Base-by-base conservation (phyloP, 2,329 filamentous ascomycete species). In the Colletotrichum agaves region DNA sequence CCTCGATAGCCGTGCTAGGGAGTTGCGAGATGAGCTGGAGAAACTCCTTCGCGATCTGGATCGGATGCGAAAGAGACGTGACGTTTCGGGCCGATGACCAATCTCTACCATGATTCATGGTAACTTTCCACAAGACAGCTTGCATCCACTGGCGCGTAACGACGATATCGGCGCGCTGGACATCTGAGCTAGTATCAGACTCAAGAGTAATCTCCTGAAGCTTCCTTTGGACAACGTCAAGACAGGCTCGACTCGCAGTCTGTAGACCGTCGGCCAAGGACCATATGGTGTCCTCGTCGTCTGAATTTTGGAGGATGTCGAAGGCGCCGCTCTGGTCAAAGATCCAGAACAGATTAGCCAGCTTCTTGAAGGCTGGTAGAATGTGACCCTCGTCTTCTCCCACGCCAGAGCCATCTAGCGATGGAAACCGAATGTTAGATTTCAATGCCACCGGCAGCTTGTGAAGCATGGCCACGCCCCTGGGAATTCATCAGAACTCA, bases 101-200 rank as follows among this genome's bases (percentile, higher is more conserved):
- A 21, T 70, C 69, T 35, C 73, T 77, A 3, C 75, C 75, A 63
- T 75, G 76, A 1, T 75, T 73, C 31, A 79, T 73, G 0, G 80
- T 77, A 1, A 80, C 76, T 15, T 81, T 77, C 83, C 82, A 85
- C 13, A 84, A 69, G 3, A 85, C 78, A 46, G 83, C 80, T 7
- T 82, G 79, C 83, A 85, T 85, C 83, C 83, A 85, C 50, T 84
- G 82, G 1, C 81, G 75, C 0, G 83, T 85, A 3, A 84, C 82
- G 63, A 78, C 81, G n/a, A 85, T 77, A 55, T 85, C 83, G 3
- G 82, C 83, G 7, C 79, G 79, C 62, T 85, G 83, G 0, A 85
- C 79, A 27, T 84, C 82, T n/a, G 80, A 84, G n/a, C 78, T 78
- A 49, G 74, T 75, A 6, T 79, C 78, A 3, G 78, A 76, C 4